These are phyloP conservation scores for Kockiozyma suomiensis DNA, from an alignment of 805 yeast genomes.

Conservation along the genomic window DNA sequence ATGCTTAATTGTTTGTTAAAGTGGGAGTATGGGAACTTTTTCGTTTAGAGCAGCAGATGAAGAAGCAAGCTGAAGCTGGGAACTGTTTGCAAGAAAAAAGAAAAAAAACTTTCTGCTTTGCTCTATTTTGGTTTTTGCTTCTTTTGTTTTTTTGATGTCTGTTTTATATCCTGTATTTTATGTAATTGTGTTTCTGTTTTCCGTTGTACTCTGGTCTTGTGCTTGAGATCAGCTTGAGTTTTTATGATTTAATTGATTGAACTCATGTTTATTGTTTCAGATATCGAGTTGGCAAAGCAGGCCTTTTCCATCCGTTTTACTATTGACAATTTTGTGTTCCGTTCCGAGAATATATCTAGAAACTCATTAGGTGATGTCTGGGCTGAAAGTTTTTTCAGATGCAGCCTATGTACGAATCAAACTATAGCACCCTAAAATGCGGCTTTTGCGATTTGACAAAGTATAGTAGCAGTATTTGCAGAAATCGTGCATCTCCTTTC, in stretches of 20 bases:
- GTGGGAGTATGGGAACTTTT: conserved; percentile 14
- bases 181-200: not conserved
- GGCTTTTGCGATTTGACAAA: too few species aligned
- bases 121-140: not conserved
- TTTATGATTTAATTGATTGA: not conserved
- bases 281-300: not conserved
- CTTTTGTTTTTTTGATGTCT: not conserved
- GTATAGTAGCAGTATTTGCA: too few species aligned
- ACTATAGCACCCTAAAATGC: too few species aligned
- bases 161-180: not conserved
- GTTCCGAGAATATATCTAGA: too few species aligned
- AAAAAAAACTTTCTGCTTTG: not conserved
- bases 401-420: too few species aligned
- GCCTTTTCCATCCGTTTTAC: too few species aligned
- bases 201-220: not conserved
- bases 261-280: not conserved
- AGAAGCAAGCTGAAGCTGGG: not conserved
- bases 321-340: too few species aligned
- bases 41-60: not conserved
- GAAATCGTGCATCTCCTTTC: too few species aligned
- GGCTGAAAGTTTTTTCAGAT: too few species aligned
- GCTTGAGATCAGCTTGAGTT: too few species aligned
- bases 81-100: not conserved
- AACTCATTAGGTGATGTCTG: too few species aligned
- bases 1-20: not conserved